Base-by-base conservation (phyloP, 2,329 filamentous ascomycete genomes). In the Cladosporium sp. region DNA sequence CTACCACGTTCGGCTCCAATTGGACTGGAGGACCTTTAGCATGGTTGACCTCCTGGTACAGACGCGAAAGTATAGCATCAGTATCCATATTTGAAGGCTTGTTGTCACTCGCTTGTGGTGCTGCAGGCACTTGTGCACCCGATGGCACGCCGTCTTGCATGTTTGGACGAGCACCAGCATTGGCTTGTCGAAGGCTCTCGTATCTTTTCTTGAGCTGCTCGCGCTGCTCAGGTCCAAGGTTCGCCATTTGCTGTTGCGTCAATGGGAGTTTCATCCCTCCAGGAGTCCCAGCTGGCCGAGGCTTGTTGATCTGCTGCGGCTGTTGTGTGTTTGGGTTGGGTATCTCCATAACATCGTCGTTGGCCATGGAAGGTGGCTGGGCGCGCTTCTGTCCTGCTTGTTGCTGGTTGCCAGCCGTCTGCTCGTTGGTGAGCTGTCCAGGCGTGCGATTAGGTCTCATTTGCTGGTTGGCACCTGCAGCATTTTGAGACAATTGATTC, bases 311-410 rank as follows among this genome's bases (percentile, higher is more conserved):
- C 28, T 20, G 40, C 13, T 19, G 44, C 37, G 22, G 54, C 57
- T 17, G 60, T 36, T 45, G 40, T 25, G 59, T 57, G 55, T 58
- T 75, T 57, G 59, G 68, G 50, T 67, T 73, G 10, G 67, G 68
- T 39, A 72, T 69, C 53, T 78, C 76, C 20, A 70, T 61, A 13
- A 72, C 66, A 61, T 79, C 77, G 20, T 78, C 76, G 53, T 70
- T 75, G 9, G 71, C 37, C 20, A 39, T 15, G 1, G 48, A 20
- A 6, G 39, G 37, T 9, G 55, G 45, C 35, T 57, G 54, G 28
- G 24, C 28, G 28, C 37, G 52, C 50, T 51, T 58, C 48, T 28
- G 65, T 9, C 53, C 54, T 9, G 52, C 32, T 32, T 48, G 45
- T 20, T 54, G 51, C 52, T 55, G 52, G 24, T 12, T 10, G 1